Base-by-base conservation (phyloP, 129 eudicot species). In the Glebionis coronaria region DNA sequence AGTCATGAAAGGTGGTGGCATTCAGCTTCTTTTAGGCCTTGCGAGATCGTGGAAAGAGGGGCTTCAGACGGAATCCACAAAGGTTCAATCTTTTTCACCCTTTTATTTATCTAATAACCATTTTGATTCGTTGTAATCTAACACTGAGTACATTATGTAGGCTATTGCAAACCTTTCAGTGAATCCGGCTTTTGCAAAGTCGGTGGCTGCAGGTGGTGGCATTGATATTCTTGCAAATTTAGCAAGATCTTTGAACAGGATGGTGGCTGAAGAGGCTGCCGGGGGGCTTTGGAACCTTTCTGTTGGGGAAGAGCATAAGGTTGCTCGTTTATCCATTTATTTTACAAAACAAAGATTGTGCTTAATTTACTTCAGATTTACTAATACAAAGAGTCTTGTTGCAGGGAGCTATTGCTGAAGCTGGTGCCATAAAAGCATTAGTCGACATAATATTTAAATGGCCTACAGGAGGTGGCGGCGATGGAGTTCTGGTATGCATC, bases 261-360 rank as follows among this genome's bases (percentile, higher is more conserved):
- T 89, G 81, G 99, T 90, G 44, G 99, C 97, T 16, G 99, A 94
- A 84, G 99, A 94, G 95, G 99, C 99, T 76, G 99, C 95, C 14
- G 97, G 97, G 72, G 99, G 97, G 51, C 79, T 94, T 28, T 94
- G 99, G 99, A 94, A 94, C 78, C 95, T 94, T 56, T 94, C 99
- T 15, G 97, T 94, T 40, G 97, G 99, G n/a, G 99, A 94, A 80
- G 99, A 94, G 75, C 97, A 94, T 73, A 94, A 90, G 99, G 99
- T 94, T 79, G 56, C 14, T 72, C 38, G 12, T 7, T 38, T 68
- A 44, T 60, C 12, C 40, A 31, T 73, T 51, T 44, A 15, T 23
- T 18, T 59, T 61, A 50, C 9, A 12, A 49, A 14, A 49, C 54
- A 49, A 14, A 19, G 19, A 12, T 5, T 14, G 15, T 14, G 18